Base-by-base conservation (phyloP, 2,329 filamentous ascomycete genomes). In the Fusarium napiforme region DNA sequence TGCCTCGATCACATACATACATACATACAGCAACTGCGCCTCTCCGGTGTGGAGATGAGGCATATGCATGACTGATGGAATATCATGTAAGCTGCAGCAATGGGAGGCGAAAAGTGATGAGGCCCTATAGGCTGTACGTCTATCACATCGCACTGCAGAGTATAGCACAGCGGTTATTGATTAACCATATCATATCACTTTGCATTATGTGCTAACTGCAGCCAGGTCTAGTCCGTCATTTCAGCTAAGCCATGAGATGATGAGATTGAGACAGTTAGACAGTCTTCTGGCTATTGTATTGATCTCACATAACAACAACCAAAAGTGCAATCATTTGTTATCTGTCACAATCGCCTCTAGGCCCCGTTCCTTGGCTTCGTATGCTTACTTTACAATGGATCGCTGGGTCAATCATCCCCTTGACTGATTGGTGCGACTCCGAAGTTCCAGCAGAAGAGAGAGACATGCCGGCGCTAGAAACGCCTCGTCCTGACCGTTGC, bases 391-490 rank as follows among this genome's bases (percentile, higher is more conserved):
- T 53, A 49, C 23, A n/a, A 55, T 36, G 37, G 19, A 57, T 57
- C 36, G 43, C 34, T 46, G 39, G 43, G 34, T 40, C 58, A 21
- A 34, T 40, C n/a, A 16, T 43, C 52, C 52, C n/a, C 18, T 62
- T 32, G 21, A n/a, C 26, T 62, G 57, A 63, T 63, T 63, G 34
- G 40, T 46, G 47, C 58, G n/a, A 45, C 40, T 63, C 52, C 5
- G 7, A 60, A n/a, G 15, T 60, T 60, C 47, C 39, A 55, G 40
- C 30, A 58, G 30, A 53, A 60, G 34, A 62, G 36, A 40, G n/a
- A 66, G 61, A 64, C 49, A 55, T 70, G 73, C 74, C 74, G 74
- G 68, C 74, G 72, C 74, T 72, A 75, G 60, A 37, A 62, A 43
- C 64, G 74, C 72, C 72, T 72, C 65, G 43, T 72, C 52, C 67